Evolutionary conservation across 2,329 filamentous ascomycete species (phyloP).

Genomic region (Nothopassalora personata): DNA sequence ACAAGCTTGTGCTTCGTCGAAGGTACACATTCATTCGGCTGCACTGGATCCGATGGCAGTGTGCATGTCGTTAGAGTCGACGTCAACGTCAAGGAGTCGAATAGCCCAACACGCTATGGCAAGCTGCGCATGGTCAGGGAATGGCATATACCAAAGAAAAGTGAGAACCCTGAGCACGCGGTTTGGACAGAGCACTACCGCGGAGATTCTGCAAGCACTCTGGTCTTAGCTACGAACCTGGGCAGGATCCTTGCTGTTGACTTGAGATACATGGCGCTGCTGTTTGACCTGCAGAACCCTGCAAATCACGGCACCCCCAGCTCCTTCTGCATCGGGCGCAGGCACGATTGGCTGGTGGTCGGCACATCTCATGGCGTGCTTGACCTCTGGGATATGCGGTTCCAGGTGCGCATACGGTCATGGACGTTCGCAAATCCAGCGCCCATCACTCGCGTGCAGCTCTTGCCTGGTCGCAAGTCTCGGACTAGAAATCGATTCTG

Average conservation of each 20-base stretch:
- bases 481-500: conserved; percentile 77
- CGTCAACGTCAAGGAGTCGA: conserved; percentile 55
- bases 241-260: conserved; percentile 81
- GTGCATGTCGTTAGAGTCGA: conserved; percentile 86
- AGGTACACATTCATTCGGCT: conserved; percentile 88
- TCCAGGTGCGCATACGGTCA: conserved; percentile 76
- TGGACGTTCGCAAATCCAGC: conserved; percentile 82
- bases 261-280: conserved; percentile 73
- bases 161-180: conserved; percentile 60
- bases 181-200: conserved; percentile 93
- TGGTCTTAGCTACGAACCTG: conserved; percentile 79
- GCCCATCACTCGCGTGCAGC: conserved; percentile 69
- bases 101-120: conserved; percentile 64
- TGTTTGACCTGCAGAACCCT: conserved; percentile 79
- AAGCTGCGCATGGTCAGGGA: conserved; percentile 71
- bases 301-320: conserved; percentile 88
- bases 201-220: conserved; percentile 70
- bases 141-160: conserved; percentile 60
- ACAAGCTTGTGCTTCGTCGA: conserved; percentile 86
- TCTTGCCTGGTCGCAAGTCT: conserved; percentile 57
- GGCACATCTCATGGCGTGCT: conserved; percentile 91
- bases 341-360: conserved; percentile 82
- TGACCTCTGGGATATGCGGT: conserved; percentile 94
- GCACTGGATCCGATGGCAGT: conserved; percentile 82
- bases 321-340: conserved; percentile 81